Conservation (phyloP, 169 alveolate species). For the Plasmodium adleri region DNA sequence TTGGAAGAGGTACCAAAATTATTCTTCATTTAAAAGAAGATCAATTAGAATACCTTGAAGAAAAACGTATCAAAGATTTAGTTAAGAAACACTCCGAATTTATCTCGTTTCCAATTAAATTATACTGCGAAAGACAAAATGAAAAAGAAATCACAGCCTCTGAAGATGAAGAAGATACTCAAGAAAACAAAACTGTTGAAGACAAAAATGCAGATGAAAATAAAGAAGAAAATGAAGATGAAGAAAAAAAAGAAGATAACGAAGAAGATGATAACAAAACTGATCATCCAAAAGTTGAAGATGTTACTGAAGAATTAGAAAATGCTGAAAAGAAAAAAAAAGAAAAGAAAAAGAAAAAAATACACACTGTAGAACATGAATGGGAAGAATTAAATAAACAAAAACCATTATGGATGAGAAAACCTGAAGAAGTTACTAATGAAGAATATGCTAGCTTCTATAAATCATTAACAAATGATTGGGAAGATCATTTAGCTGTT, state of each 20-base stretch:
- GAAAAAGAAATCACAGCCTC: conserved; percentile 99
- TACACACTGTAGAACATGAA: conserved; percentile 97
- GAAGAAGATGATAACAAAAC: conserved; percentile 84
- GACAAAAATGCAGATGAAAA: conserved; percentile 73
- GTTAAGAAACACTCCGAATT: conserved; percentile 99
- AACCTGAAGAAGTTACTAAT: conserved; percentile 98
- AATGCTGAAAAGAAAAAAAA: conserved; percentile 81
- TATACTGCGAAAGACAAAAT: conserved; percentile 96
- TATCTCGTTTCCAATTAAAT: conserved; percentile 99
- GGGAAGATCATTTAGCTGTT: conserved; percentile 99
- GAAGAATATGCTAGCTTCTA: conserved; percentile 99
- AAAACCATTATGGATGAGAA: conserved; percentile 99
- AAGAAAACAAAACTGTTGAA: conserved; percentile 83
- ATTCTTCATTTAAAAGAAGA: conserved; percentile 98
- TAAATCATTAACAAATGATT: conserved; percentile 98
- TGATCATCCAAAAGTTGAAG: conserved; percentile 91
- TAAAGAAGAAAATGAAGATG: conserved; percentile 81
- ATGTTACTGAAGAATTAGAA: conserved; percentile 72
- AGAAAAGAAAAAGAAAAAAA: conserved; percentile 97
- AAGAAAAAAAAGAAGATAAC: conserved; percentile 86
- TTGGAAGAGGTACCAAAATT: conserved; percentile 97
- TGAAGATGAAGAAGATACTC: conserved; percentile 95
- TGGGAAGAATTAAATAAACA: conserved; percentile 98
- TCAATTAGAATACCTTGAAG: conserved; percentile 98
- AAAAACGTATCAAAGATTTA: conserved; percentile 97